Percentiles rank a stretch among this genome's conserved stretches.
Conservation (phyloP, 2,329 filamentous ascomycete genomes). For the Lachnellula occidentalis region DNA sequence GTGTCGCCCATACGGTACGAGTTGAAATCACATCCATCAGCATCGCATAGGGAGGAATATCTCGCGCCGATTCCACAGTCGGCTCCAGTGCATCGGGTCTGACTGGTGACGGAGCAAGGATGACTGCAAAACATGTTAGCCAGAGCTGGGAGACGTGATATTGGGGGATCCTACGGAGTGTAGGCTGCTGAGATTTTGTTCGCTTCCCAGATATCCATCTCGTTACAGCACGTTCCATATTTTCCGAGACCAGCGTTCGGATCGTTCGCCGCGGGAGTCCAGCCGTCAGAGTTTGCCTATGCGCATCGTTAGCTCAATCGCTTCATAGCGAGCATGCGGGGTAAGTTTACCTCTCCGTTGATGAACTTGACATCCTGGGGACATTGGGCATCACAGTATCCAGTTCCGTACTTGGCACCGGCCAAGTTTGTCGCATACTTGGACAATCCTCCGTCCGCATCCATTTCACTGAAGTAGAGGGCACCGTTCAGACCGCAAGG, state of each 20-base stretch:
- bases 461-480: constrained; percentile 62
- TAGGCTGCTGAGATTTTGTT: constrained; percentile 53
- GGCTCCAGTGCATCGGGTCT: constrained; percentile 39
- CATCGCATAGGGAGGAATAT: constrained; percentile 53
- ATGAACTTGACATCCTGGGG: constrained; percentile 48
- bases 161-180: constrained; percentile 38
- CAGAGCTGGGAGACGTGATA: neutral
- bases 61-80: constrained; percentile 42
- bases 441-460: constrained; percentile 52
- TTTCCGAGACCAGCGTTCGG: constrained; percentile 47
- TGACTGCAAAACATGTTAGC: constrained; percentile 32
- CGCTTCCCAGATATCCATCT: constrained; percentile 65
- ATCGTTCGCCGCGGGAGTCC: constrained; percentile 43
- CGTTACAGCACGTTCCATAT: constrained; percentile 58
- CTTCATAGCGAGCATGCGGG: neutral
- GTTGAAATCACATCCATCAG: constrained; percentile 59
- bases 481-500: constrained; percentile 69
- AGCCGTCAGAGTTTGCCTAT: constrained; percentile 50
- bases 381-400: constrained; percentile 60
- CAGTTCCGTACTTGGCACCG: constrained; percentile 56
- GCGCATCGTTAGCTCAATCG: constrained; percentile 8
- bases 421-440: constrained; percentile 49
- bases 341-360: constrained; percentile 41
- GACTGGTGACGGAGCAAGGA: constrained; percentile 43
- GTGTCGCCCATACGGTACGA: constrained; percentile 52